These are phyloP conservation scores for Trametes cingulata DNA, from an alignment of 768 basidiomycete species.

Conservation along the genomic window DNA sequence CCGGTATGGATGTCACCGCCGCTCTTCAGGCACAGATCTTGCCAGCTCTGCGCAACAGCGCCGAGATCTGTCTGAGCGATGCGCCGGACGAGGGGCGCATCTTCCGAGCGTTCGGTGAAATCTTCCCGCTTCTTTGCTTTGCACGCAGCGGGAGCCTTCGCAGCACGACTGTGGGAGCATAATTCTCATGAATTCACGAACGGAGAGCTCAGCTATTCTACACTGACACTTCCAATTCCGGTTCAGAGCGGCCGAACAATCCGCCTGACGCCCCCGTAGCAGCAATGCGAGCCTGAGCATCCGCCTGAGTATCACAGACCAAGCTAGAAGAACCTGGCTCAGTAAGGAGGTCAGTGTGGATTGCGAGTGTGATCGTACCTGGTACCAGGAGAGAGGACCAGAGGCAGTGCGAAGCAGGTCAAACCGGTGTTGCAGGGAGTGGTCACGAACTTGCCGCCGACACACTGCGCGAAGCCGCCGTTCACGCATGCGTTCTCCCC, in stretches of 20 bases:
- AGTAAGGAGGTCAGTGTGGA: background rate
- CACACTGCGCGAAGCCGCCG: constrained; percentile 45
- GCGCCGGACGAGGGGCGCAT: background rate
- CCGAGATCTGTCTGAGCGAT: constrained; percentile 1
- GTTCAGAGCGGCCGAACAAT: constrained; percentile 22
- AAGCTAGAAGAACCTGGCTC: background rate
- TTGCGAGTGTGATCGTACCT: constrained; percentile 16
- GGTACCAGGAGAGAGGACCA: constrained; percentile 43
- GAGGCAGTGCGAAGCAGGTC: constrained; percentile 43
- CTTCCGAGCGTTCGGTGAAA: background rate
- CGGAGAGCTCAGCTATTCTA: constrained; percentile 8
- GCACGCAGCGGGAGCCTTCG: constrained; percentile 6
- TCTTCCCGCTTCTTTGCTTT: constrained; percentile 8
- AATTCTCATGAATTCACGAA: constrained; percentile 2
- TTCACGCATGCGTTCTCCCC: constrained; percentile 40
- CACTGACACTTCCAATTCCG: constrained; percentile 12
- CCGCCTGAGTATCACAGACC: constrained; percentile 26
- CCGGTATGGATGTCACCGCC: constrained; percentile 41
- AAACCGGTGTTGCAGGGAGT: constrained; percentile 34
- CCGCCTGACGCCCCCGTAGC: constrained; percentile 29
- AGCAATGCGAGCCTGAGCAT: constrained; percentile 27
- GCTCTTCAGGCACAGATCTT: background rate
- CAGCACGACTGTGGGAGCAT: constrained; percentile 8
- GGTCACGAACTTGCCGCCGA: constrained; percentile 35
- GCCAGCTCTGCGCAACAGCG: background rate